phyloP scores from a whole-genome alignment of 179 eudicot genomes.

The Beta macrorhiza region DNA sequence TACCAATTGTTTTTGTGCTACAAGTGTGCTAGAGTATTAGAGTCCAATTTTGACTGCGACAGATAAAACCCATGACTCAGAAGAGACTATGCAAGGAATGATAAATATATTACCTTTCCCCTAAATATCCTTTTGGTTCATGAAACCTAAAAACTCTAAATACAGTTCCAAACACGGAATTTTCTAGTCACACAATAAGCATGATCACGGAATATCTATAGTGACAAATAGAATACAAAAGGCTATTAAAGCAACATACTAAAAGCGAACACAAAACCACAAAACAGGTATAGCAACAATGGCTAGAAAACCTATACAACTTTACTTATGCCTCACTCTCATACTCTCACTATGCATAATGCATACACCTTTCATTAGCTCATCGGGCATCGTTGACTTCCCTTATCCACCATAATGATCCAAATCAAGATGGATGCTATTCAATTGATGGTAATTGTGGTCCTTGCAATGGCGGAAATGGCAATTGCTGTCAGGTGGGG shows the following conservation, averaged over 20 bases:
- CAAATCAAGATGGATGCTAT: constrained; percentile 7
- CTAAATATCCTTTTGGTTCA: too few relatives aligned
- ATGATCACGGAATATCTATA: neutral
- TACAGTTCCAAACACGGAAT: too few relatives aligned
- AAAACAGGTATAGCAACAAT: neutral
- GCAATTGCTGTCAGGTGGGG: neutral
- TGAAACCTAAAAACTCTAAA: too few relatives aligned
- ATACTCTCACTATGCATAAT: neutral
- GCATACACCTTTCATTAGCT: constrained; percentile 4
- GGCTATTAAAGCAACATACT: too few relatives aligned
- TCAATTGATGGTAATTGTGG: too few relatives aligned
- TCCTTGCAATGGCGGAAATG: neutral
- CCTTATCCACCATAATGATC: neutral
- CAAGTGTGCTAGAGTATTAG: too few relatives aligned
- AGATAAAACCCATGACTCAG: too few relatives aligned
- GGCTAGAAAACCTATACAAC: neutral
- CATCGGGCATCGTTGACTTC: neutral
- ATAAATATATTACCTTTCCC: too few relatives aligned
- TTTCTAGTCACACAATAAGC: too few relatives aligned
- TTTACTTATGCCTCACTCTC: neutral
- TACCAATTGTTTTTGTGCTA: too few relatives aligned
- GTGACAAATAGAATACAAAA: neutral
- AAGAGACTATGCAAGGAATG: too few relatives aligned
- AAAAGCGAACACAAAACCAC: neutral
- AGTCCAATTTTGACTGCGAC: too few relatives aligned